phyloP scores from a whole-genome alignment of 352 stramenopile species.

The Phytophthora syringae region DNA sequence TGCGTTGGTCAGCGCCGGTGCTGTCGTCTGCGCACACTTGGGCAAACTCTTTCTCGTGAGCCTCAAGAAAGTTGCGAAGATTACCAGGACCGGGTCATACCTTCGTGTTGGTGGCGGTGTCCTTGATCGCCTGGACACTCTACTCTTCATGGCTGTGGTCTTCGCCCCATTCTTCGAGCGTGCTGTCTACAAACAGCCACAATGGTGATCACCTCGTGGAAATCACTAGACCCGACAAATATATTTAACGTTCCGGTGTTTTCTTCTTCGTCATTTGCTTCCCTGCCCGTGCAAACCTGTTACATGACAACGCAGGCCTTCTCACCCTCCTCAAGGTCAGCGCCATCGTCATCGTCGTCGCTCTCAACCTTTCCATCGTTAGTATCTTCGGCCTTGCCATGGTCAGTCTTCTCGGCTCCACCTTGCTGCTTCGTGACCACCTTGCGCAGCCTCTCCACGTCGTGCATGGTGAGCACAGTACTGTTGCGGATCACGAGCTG shows the following conservation, averaged over 20 bases:
- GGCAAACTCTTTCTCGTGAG: conserved; percentile 67
- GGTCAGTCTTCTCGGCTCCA: conserved; percentile 4
- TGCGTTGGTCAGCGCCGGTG: conserved; percentile 35
- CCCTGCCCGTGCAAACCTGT: background rate
- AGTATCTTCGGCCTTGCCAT: conserved; percentile 17
- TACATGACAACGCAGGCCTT: conserved; percentile 45
- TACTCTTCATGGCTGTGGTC: conserved; percentile 65
- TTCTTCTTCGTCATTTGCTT: conserved; percentile 5
- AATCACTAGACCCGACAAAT: conserved; percentile 16
- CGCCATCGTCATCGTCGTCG: conserved; percentile 29
- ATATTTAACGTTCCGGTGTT: conserved; percentile 29
- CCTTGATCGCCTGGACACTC: conserved; percentile 62
- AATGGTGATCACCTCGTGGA: conserved; percentile 25
- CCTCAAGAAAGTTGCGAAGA: conserved; percentile 66
- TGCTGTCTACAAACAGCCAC: conserved; percentile 37
- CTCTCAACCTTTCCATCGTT: conserved; percentile 23
- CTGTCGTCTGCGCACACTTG: conserved; percentile 53
- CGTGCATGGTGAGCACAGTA: conserved; percentile 78
- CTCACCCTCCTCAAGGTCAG: conserved; percentile 31
- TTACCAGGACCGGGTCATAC: conserved; percentile 52
- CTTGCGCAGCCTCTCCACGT: conserved; percentile 70
- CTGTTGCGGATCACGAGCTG: conserved; percentile 81
- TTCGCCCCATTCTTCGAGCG: conserved; percentile 60
- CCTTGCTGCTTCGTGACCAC: conserved; percentile 48
- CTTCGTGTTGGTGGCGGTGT: conserved; percentile 58